Evolutionary conservation across 2,329 filamentous ascomycete genomes (phyloP).

Genomic region (Hymenoscyphus occultus): DNA sequence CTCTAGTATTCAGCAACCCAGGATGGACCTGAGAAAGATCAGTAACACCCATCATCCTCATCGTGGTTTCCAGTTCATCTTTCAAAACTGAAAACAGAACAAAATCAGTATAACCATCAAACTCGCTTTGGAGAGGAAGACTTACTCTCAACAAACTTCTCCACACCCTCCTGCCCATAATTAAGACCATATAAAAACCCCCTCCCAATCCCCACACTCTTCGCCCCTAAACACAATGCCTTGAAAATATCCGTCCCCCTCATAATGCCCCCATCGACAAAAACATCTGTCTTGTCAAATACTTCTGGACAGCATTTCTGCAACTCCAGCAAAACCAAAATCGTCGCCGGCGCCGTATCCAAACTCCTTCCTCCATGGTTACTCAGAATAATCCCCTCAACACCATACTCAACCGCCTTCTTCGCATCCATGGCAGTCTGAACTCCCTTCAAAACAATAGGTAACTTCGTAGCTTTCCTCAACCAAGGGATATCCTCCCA

Average conservation of each 20-base stretch:
- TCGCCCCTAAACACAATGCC: constrained; percentile 62
- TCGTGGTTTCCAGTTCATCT: constrained; percentile 64
- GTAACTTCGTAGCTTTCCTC: constrained; percentile 52
- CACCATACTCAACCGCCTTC: constrained; percentile 55
- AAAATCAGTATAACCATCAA: constrained; percentile 12
- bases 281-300: constrained; percentile 58
- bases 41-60: constrained; percentile 63
- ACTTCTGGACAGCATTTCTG: constrained; percentile 59
- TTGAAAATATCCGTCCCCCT: constrained; percentile 67
- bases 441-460: constrained; percentile 68
- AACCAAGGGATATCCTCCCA: constrained; percentile 69
- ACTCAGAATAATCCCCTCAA: constrained; percentile 65
- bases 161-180: constrained; percentile 59
- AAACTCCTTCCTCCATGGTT: constrained; percentile 66
- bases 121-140: constrained; percentile 16
- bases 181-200: constrained; percentile 58
- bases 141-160: constrained; percentile 52
- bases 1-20: constrained; percentile 56
- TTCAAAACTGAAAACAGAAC: constrained; percentile 41
- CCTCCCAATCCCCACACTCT: constrained; percentile 60
- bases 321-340: constrained; percentile 61
- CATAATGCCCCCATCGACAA: constrained; percentile 63
- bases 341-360: constrained; percentile 50
- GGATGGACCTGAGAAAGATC: constrained; percentile 58
- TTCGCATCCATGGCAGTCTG: constrained; percentile 63